Conservation (phyloP, 129 eudicot genomes). For the Dittrichia graveolens region DNA sequence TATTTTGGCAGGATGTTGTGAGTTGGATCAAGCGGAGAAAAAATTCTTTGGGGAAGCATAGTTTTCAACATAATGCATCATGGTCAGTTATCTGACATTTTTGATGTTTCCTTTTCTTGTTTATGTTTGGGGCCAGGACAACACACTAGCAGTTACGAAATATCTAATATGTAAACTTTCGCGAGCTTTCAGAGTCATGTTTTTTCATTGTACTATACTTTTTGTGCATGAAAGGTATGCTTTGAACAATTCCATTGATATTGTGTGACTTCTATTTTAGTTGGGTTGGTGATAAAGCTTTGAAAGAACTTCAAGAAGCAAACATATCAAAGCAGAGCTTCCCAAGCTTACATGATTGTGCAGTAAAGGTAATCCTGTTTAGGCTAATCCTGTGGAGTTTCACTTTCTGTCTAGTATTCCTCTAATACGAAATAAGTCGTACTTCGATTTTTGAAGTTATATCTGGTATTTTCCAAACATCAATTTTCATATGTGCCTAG, state of each 20-base stretch:
- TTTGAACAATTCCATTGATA: conserved; percentile 13
- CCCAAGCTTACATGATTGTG: conserved; percentile 79
- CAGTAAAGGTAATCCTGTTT: conserved; percentile 53
- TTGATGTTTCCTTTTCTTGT: conserved; percentile 12
- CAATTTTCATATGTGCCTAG: neutral
- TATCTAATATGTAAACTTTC: conserved; percentile 16
- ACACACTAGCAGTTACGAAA: neutral
- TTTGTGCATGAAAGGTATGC: conserved; percentile 9
- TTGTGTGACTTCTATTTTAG: conserved; percentile 37
- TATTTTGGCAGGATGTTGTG: conserved; percentile 52
- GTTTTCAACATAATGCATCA: conserved; percentile 67
- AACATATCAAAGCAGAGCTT: conserved; percentile 75
- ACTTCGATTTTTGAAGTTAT: neutral
- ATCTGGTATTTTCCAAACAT: conserved; percentile 6
- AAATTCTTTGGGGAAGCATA: conserved; percentile 62
- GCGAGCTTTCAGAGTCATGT: neutral
- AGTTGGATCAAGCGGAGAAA: conserved; percentile 73
- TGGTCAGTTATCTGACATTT: conserved; percentile 49
- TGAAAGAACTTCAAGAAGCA: conserved; percentile 88
- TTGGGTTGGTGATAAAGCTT: conserved; percentile 90
- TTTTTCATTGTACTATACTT: neutral
- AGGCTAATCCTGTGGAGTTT: conserved; percentile 9
- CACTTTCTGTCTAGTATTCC: neutral
- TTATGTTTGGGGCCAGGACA: conserved; percentile 21
- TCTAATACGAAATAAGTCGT: neutral